Base-by-base conservation (phyloP, 1,139 yeast species). In the Meyerozyma elateridarum region DNA sequence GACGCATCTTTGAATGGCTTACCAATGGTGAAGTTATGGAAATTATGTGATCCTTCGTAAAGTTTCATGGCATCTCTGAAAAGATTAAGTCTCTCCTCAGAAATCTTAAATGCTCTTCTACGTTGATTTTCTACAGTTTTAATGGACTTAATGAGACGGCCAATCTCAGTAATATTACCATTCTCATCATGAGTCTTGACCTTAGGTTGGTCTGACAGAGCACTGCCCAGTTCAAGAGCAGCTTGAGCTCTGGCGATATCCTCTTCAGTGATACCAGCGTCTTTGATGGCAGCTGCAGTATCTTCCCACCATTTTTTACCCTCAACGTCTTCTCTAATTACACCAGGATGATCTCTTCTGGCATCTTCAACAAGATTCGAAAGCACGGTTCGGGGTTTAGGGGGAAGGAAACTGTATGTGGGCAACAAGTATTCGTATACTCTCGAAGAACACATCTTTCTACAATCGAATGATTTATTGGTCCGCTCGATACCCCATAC, bases 371-470 rank as follows among this genome's bases (percentile, higher is more conserved):
- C 69, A 44, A 76, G 74, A 37, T 75, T 66, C 27, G 76, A 79
- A 41, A 91, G 64, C 8, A 73, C 68, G 18, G 87, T 70, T 28
- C 68, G 64, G 8, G 95, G 95, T 50, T 83, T 80, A n/a, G 97
- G 96, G 4, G 95, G 94, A 37, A 91, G 62, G 43, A 91, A 76
- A 1, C 95, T 77, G 55, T 85, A 88, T 1, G 95, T 84, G 24
- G 98, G 98, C 50, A 91, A 72, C 47, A 93, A 63, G 53, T 91
- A 91, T 63, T 91, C 99, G 56, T 91, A 91, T 40, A 93, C 72
- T 55, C 99, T 75, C 8, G 96, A 87, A 4, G 94, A 82, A 59
- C 98, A 93, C 83, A 88, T 77, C 55, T 87, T 89, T 45, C 97
- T 73, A 59, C 97, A 89, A 56, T 91, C 97, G 58, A 93, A 91